Evolutionary conservation across 1,284 basidiomycete genomes (phyloP).

Genomic region (Moesziomyces sp.): DNA sequence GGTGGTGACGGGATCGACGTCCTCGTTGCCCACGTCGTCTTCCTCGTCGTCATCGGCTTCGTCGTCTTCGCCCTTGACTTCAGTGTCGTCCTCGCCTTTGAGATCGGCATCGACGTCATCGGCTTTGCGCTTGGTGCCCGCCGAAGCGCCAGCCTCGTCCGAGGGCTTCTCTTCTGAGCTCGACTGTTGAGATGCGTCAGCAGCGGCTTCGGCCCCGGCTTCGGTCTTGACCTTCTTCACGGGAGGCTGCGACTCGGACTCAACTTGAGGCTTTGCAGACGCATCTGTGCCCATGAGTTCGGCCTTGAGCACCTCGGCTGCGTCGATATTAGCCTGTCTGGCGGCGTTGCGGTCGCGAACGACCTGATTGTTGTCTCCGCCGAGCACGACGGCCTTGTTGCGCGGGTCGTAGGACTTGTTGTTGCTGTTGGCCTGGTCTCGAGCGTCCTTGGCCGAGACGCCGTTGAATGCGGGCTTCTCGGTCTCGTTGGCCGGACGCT

Average conservation of each 20-base stretch:
- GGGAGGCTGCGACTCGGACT: conserved; percentile 14
- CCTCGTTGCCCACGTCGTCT: conserved; percentile 71
- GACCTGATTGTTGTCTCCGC: conserved; percentile 58
- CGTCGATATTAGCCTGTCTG: conserved; percentile 92
- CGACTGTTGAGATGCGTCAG: not conserved
- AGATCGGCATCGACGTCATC: conserved; percentile 59
- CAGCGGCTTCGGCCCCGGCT: conserved; percentile 28
- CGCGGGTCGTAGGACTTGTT: conserved; percentile 45
- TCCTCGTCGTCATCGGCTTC: conserved; percentile 72
- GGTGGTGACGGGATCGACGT: conserved; percentile 53
- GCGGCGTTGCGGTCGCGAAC: conserved; percentile 58
- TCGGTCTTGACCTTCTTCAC: conserved; percentile 40
- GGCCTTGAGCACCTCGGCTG: conserved; percentile 91
- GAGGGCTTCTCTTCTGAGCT: conserved; percentile 20
- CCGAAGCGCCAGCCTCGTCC: conserved; percentile 53
- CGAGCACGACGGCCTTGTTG: conserved; percentile 52
- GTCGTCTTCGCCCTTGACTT: conserved; percentile 72
- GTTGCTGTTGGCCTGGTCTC: conserved; percentile 60
- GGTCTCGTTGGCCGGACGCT: conserved; percentile 31
- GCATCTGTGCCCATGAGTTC: conserved; percentile 76
- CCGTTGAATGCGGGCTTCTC: conserved; percentile 51
- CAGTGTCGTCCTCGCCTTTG: conserved; percentile 67
- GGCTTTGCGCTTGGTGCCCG: conserved; percentile 26
- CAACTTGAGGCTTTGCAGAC: conserved; percentile 68
- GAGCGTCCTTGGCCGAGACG: conserved; percentile 28